Base-by-base conservation (phyloP, 306 rosid species). In the Rosa multiflora region DNA sequence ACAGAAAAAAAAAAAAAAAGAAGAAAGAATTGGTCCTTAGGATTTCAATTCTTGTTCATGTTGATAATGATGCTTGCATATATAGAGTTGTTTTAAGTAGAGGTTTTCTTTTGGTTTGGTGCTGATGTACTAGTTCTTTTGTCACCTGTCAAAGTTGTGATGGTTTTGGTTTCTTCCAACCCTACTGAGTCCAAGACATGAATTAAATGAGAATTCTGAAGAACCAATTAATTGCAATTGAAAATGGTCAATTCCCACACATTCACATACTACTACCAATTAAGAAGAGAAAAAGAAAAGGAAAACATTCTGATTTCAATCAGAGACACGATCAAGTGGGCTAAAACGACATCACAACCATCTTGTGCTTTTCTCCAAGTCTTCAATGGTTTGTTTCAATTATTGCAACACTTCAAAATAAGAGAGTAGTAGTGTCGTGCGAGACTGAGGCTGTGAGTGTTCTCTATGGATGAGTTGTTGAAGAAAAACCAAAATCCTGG, bases 261-360 rank as follows among this genome's bases (percentile, higher is more conserved):
- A 56, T 56, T 26, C 68, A 9, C 46, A 14, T 66, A 17, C 1
- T 40, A 55, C 49, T 67, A 18, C 47, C 47, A 67, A 29, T 29
- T 29, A 29, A 67, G 72, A 67, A 67, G 46, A 8, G 72, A 42
- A 67, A 67, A 39, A 3, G 72, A 42, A 67, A 3, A 18, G 15
- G 29, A 73, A 73, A 40, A 73, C 77, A 73, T 73, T 73, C 78
- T 15, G 70, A 23, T 58, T 44, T 74, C 51, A 39, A 74, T 53
- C 39, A 73, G 49, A 37, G 49, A 37, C 18, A 17, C 32, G 2
- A 10, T 42, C 23, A 52, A 37, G 46, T 29, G 32, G 42, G 63
- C 68, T 42, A 74, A 74, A 74, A 23, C 78, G 70, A 43, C 56
- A 23, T 42, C 56, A 17, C 56, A 74, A 43, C 56, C 56, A 43